Base-by-base conservation (phyloP, 176 grass and related monocot species). In the Zea luxurians region DNA sequence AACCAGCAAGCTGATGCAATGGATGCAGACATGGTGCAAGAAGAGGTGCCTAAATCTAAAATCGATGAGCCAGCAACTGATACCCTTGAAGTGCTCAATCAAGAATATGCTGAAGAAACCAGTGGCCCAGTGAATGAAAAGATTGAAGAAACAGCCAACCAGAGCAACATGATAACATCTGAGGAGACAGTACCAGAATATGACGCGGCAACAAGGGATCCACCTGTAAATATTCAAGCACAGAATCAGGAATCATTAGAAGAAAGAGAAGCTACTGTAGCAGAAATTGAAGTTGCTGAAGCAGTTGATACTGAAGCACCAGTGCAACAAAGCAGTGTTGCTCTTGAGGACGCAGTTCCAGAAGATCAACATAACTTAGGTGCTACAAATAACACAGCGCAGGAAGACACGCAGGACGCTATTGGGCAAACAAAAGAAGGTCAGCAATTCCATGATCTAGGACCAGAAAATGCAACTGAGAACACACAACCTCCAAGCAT, bases 91-190 rank as follows among this genome's bases (percentile, higher is more conserved):
- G 76, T 48, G 64, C 17, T 75, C 17, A 64, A 80, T 4, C 64
- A 88, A 84, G 77, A 88, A 71, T 40, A 34, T 63, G 13, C 55
- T 64, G 59, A 71, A 84, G 70, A 84, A 47, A 64, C 37, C 36
- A 62, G 53, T 38, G 70, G 35, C 20, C 21, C 34, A 11, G 17
- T 68, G 13, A 12, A 8, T 55, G 81, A n/a, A 79, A 75, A 55
- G 60, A 52, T 13, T 53, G 62, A 83, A 78, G 63, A 75, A 74
- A 63, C 37, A 34, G 61, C 53, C 10, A 16, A 83, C 7, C 13
- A 55, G 69, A 88, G 80, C 20, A 74, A 52, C 59, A 71, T 69
- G 52, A 20, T 20, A 4, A 9, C 16, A 41, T 57, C 52, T 62
- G 45, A 81, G 70, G 54, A 79, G 52, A 88, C 5, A 74, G 46